Conservation (phyloP, 2,329 filamentous ascomycete species). For the Thelonectria blattea region DNA sequence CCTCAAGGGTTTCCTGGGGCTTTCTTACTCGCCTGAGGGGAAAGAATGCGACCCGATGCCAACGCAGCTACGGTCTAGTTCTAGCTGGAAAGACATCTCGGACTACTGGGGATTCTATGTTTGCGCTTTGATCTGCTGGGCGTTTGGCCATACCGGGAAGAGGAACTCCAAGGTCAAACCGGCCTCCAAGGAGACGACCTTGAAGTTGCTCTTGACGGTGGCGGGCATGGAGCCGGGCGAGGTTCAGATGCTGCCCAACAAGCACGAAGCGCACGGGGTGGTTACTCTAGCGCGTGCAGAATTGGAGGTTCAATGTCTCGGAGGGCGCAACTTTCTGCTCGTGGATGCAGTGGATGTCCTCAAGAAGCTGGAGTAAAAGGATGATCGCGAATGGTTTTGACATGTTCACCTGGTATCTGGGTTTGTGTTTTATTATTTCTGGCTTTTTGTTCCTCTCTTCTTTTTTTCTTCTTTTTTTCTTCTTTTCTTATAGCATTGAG, state of each 20-base stretch:
- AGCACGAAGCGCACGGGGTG: constrained; percentile 51
- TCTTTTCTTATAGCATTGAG: constrained; percentile 12
- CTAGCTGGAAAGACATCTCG: constrained; percentile 48
- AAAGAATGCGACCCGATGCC: constrained; percentile 10
- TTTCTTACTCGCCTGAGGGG: constrained; percentile 20
- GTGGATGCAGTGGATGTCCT: constrained; percentile 61
- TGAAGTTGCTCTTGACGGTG: constrained; percentile 49
- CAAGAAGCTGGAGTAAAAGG: constrained; percentile 55
- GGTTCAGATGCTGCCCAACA: constrained; percentile 46
- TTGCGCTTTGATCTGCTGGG: constrained; percentile 66
- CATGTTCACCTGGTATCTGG: neutral
- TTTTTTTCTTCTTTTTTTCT: neutral
- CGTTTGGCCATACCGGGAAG: constrained; percentile 50
- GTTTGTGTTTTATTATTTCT: neutral
- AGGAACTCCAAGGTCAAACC: constrained; percentile 25
- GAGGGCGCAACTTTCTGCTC: constrained; percentile 55
- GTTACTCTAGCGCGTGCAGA: constrained; percentile 55
- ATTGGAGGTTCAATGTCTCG: constrained; percentile 57
- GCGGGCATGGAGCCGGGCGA: constrained; percentile 49
- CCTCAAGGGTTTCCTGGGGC: constrained; percentile 52
- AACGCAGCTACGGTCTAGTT: constrained; percentile 14
- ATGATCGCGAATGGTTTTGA: constrained; percentile 41
- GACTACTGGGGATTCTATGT: constrained; percentile 64
- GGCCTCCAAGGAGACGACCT: constrained; percentile 38
- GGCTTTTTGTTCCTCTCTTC: neutral